phyloP scores from a whole-genome alignment of 2,329 filamentous ascomycete species.

The Fusarium sp. region DNA sequence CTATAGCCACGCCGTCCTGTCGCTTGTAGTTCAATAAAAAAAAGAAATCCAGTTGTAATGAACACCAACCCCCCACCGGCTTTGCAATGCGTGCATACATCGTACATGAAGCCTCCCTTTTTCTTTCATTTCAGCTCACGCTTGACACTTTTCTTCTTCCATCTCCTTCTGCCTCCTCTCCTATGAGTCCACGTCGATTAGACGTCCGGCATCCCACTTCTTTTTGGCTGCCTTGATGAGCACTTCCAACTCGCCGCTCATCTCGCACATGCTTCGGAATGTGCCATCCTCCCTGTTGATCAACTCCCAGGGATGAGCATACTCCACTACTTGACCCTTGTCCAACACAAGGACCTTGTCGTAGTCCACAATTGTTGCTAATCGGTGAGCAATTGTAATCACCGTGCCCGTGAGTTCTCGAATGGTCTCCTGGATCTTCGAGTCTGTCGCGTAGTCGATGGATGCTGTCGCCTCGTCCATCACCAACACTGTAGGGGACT shows the following conservation, averaged over 20 bases:
- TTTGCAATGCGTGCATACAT: neutral
- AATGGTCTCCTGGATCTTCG: constrained; percentile 96
- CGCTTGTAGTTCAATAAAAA: constrained; percentile 4
- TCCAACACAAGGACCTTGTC: constrained; percentile 97
- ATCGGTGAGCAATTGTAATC: constrained; percentile 93
- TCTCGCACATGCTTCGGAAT: constrained; percentile 74
- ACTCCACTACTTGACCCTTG: constrained; percentile 88
- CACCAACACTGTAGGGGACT: constrained; percentile 90
- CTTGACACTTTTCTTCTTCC: constrained; percentile 28
- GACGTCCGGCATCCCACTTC: constrained; percentile 57
- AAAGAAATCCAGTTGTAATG: constrained; percentile 1
- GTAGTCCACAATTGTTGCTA: constrained; percentile 98
- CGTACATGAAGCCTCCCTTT: constrained; percentile 21
- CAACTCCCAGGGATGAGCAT: constrained; percentile 87
- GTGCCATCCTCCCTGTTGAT: constrained; percentile 76
- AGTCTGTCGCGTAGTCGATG: constrained; percentile 95
- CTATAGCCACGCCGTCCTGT: neutral
- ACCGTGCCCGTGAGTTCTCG: constrained; percentile 94
- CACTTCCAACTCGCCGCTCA: constrained; percentile 68
- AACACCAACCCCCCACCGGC: neutral
- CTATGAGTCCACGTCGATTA: constrained; percentile 52
- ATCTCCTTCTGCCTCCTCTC: constrained; percentile 6
- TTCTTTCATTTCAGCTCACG: neutral
- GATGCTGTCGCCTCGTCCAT: constrained; percentile 99
- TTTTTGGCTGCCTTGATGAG: constrained; percentile 68